Evolutionary conservation across 371 early-diverging fungal genomes (phyloP).

Genomic region (Saksenaea oblongispora): DNA sequence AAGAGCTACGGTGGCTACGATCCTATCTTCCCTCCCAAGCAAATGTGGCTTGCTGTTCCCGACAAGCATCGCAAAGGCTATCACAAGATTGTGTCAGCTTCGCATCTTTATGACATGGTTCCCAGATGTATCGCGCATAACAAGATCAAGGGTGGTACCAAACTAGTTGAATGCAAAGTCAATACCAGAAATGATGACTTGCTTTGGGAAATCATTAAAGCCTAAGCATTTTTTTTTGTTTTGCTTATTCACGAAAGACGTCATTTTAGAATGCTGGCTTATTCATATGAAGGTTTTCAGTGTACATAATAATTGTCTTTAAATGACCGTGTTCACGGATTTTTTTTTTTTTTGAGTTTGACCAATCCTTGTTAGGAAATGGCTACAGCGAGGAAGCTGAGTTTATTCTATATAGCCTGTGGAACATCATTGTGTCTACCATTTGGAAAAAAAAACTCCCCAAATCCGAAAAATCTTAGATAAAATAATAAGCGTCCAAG

Average conservation of each 20-base stretch:
- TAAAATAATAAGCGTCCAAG: no score
- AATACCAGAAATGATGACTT: constrained; percentile 23
- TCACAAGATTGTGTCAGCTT: constrained; percentile 30
- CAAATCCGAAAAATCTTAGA: no score
- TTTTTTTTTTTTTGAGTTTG: not conserved
- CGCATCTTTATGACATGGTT: constrained; percentile 38
- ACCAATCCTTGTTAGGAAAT: not conserved
- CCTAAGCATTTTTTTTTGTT: not conserved
- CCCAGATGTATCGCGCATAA: constrained; percentile 26
- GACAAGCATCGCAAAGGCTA: constrained; percentile 19
- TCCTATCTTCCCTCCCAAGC: constrained; percentile 28
- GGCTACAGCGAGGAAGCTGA: no score
- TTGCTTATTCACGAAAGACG: not conserved
- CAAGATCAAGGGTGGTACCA: constrained; percentile 30
- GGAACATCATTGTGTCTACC: no score
- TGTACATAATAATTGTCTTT: not conserved
- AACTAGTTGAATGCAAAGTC: constrained; percentile 27
- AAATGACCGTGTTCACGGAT: not conserved
- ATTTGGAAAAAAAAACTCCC: no score
- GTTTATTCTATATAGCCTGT: no score
- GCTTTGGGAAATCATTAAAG: constrained; percentile 25
- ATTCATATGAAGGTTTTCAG: not conserved
- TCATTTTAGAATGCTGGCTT: not conserved
- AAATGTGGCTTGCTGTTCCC: constrained; percentile 34
- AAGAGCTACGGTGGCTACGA: constrained; percentile 26